phyloP scores from a whole-genome alignment of 169 alveolate genomes.

The Cryptosporidium ubiquitum region DNA sequence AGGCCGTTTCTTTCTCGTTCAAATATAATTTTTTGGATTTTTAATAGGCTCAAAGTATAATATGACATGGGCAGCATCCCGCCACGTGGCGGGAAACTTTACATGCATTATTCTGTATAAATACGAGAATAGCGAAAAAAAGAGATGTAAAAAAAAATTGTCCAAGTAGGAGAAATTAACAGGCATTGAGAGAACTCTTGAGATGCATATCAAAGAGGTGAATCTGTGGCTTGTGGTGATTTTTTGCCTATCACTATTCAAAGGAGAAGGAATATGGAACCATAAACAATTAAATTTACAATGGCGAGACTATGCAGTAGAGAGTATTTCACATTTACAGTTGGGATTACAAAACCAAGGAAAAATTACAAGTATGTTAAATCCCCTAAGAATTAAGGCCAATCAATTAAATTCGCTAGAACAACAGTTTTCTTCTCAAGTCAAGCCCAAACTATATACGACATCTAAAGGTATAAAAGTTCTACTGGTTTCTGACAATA shows the following conservation, averaged over 20 bases:
- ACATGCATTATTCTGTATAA: constrained; percentile 47
- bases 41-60: neutral
- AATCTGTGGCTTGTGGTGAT: neutral
- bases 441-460: neutral
- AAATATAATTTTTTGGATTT: neutral
- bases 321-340: neutral
- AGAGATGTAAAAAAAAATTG: neutral
- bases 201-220: constrained; percentile 8
- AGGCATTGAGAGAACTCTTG: constrained; percentile 14
- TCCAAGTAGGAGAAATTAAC: neutral
- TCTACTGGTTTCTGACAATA: constrained; percentile 33
- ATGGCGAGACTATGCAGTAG: neutral
- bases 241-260: neutral
- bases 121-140: constrained; percentile 7
- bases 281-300: neutral
- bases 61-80: constrained; percentile 40
- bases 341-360: neutral
- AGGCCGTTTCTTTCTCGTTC: no score
- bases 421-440: constrained; percentile 14
- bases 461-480: constrained; percentile 48
- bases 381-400: constrained; percentile 2
- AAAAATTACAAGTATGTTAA: neutral
- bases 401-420: neutral
- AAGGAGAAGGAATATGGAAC: neutral
- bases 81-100: constrained; percentile 60